These are phyloP conservation scores for Limtongozyma cylindracea DNA, from an alignment of 805 yeast species.

Conservation along the genomic window DNA sequence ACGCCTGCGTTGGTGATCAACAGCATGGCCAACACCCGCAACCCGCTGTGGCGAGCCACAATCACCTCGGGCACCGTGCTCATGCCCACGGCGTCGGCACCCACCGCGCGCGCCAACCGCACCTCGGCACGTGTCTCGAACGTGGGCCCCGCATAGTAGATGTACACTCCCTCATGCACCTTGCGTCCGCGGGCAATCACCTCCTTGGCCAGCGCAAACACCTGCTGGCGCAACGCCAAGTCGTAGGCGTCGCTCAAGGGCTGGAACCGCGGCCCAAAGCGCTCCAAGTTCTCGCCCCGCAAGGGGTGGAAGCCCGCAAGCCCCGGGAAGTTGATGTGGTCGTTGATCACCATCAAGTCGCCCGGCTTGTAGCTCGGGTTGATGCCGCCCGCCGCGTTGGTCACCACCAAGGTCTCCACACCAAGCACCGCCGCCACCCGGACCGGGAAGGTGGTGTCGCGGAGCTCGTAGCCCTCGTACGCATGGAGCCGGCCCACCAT, in stretches of 20 bases:
- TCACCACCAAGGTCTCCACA: constrained; percentile 38
- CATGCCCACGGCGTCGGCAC: constrained; percentile 96
- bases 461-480: constrained; percentile 77
- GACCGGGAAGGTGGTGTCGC: constrained; percentile 66
- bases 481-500: constrained; percentile 88
- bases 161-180: constrained; percentile 72
- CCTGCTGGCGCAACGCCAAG: constrained; percentile 33
- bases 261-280: constrained; percentile 67
- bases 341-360: constrained; percentile 75
- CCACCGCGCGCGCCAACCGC: constrained; percentile 39
- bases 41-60: constrained; percentile 72
- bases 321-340: constrained; percentile 83
- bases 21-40: constrained; percentile 64
- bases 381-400: constrained; percentile 94
- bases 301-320: constrained; percentile 72
- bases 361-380: constrained; percentile 48
- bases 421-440: constrained; percentile 48
- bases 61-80: constrained; percentile 93
- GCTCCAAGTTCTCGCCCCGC: constrained; percentile 63
- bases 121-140: constrained; percentile 86
- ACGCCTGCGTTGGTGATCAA: constrained; percentile 73
- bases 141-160: constrained; percentile 79
- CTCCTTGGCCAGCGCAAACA: constrained; percentile 24
- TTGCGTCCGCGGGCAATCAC: constrained; percentile 24
- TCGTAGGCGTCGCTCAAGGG: constrained; percentile 84